phyloP scores from a whole-genome alignment of 768 basidiomycete species.

The Terana coerulea region DNA sequence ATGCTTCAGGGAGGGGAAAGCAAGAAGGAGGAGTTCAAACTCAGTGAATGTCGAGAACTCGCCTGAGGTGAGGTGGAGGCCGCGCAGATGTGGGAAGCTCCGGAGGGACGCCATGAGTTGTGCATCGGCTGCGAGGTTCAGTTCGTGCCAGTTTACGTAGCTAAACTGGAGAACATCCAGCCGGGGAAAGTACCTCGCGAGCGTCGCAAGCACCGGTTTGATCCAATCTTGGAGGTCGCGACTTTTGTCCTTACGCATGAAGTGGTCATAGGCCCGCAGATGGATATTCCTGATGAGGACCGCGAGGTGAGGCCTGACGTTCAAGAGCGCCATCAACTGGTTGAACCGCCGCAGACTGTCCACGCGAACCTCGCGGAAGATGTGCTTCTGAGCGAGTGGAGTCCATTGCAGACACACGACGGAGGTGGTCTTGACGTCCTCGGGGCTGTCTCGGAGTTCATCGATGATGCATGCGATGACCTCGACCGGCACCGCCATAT shows the following conservation, averaged over 20 bases:
- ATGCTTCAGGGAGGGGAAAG: neutral
- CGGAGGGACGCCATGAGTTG: neutral
- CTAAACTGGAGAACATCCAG: neutral
- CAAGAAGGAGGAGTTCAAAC: neutral
- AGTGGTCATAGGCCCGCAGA: neutral
- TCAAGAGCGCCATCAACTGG: neutral
- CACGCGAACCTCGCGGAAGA: neutral
- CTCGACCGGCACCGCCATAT: slow-evolving; percentile 2
- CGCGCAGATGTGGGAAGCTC: neutral
- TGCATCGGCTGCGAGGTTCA: neutral
- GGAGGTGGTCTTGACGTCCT: neutral
- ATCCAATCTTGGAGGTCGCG: neutral
- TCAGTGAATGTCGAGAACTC: neutral
- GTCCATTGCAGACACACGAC: neutral
- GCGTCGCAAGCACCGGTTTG: neutral
- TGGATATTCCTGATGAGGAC: neutral
- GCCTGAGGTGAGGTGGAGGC: neutral
- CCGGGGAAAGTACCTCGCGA: neutral
- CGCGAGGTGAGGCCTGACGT: neutral
- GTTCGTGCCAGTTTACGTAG: neutral
- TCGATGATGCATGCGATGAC: neutral
- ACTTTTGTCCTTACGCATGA: neutral
- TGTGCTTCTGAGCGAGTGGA: neutral
- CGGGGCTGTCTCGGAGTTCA: neutral
- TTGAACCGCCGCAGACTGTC: neutral